Evolutionary conservation across 106 monocot genomes (phyloP).

Genomic region (Allium fistulosum): DNA sequence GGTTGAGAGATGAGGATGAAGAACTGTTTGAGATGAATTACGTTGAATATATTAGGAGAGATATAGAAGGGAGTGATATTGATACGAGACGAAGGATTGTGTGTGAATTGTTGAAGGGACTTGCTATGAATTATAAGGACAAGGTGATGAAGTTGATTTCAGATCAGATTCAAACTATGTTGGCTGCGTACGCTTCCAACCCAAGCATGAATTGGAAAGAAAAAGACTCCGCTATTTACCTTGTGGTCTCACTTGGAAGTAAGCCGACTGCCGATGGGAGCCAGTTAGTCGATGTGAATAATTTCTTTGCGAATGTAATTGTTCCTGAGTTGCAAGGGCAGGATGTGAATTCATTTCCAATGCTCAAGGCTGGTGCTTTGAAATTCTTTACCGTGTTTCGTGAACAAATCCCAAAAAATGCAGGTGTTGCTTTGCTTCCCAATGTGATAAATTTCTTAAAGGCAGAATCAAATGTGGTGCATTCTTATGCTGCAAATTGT

Average conservation of each 20-base stretch:
- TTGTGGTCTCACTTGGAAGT: slow-evolving; percentile 59
- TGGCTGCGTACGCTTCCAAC: slow-evolving; percentile 47
- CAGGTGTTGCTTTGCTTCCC: slow-evolving; percentile 45
- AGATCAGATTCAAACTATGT: slow-evolving; percentile 67
- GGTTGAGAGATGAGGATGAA: slow-evolving; percentile 76
- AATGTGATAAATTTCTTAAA: slow-evolving; percentile 54
- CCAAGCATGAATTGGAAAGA: slow-evolving; percentile 89
- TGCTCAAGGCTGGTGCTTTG: slow-evolving; percentile 84
- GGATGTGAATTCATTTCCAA: slow-evolving; percentile 49
- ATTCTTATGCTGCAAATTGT: slow-evolving; percentile 95
- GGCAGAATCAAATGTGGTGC: slow-evolving; percentile 87
- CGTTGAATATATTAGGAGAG: slow-evolving; percentile 80
- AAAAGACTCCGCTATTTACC: slow-evolving; percentile 85
- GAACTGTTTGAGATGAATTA: slow-evolving; percentile 88
- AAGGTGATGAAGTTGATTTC: slow-evolving; percentile 68
- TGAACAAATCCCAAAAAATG: slow-evolving; percentile 68
- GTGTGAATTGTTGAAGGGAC: slow-evolving; percentile 83
- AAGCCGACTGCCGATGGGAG: slow-evolving; percentile 37
- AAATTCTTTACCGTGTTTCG: slow-evolving; percentile 82
- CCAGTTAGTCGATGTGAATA: slow-evolving; percentile 63
- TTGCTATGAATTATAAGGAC: slow-evolving; percentile 70
- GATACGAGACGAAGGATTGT: slow-evolving; percentile 82
- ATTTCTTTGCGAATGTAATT: slow-evolving; percentile 71
- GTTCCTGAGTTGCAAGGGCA: slow-evolving; percentile 67
- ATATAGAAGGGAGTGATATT: slow-evolving; percentile 92